Conservation (phyloP, 1,139 yeast genomes). For the Zygoascus sp. region DNA sequence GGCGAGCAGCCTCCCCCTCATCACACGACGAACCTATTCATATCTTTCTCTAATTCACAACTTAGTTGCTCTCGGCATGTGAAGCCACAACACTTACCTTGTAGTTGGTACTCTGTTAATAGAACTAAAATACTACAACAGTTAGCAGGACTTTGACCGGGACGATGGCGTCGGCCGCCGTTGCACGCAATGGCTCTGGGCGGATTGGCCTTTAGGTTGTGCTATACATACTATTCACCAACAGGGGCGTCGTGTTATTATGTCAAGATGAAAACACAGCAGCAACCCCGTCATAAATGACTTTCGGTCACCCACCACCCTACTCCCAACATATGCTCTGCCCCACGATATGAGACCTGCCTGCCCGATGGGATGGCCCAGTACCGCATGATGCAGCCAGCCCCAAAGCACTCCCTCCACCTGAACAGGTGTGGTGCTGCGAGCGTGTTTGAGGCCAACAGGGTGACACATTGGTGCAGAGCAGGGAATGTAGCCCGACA, state of each 20-base stretch:
- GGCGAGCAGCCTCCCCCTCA: no score
- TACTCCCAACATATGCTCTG: background rate
- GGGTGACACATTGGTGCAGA: no score
- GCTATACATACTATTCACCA: background rate
- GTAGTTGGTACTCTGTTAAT: background rate
- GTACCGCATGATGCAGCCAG: no score
- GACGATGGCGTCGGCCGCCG: no score
- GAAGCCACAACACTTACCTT: background rate
- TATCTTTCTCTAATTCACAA: no score
- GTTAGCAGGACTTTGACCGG: no score
- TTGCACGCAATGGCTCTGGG: background rate
- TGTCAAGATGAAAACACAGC: slow-evolving; percentile 8
- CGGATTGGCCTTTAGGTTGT: background rate
- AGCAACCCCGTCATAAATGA: slow-evolving; percentile 1
- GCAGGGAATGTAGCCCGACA: no score
- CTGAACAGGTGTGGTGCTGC: no score
- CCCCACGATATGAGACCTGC: background rate
- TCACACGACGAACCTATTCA: no score
- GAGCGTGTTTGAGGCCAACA: no score
- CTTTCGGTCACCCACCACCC: background rate
- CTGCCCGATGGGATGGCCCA: background rate
- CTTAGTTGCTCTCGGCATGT: no score
- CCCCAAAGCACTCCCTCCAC: no score
- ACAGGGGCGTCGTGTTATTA: slow-evolving; percentile 3
- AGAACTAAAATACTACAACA: background rate